Base-by-base conservation (phyloP, 176 grass and related monocot species). In the Musa itinerans region DNA sequence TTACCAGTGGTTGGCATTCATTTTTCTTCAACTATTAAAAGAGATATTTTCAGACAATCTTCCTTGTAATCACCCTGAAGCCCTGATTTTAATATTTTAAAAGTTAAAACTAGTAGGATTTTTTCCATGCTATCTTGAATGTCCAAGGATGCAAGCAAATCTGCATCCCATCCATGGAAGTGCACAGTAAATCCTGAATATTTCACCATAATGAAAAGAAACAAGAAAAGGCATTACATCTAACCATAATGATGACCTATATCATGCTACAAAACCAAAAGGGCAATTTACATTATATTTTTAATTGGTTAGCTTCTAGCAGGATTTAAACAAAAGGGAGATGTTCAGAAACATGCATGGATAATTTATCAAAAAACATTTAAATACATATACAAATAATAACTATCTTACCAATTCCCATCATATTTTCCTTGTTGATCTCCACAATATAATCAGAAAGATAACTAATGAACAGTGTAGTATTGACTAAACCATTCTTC, bases 401-500 rank as follows among this genome's bases (percentile, higher is more conserved):
- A 48, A 70, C 10, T 68, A 65, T 54, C 86, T 83, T 85, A 96
- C 92, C 87, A 68, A 87, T 86, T 55, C 89, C 83, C 68, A 86
- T 54, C 22, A 85, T 83, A 65, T 76, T 92, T 88, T 96, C 87
- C n/a, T 83, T 89, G 50, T 80, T 78, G 64, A 96, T 87, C 78
- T 96, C 89, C 78, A 92, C 85, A 9, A 96, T 89, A 52, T 92
- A 96, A 65, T 96, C 85, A 14, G 92, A 89, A 76, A 89, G 89
- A 77, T 88, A 96, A 75, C 87, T 89, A 64, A 96, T 87, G 80
- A 76, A 89, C 52, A 96, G 72, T n/a, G 92, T 96, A 26, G 89
- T 96, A 63, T 96, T 96, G 82, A 96, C 71, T 53, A 96, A 78
- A 82, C 87, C 92, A 82, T 85, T 85, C 2, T 52, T 84, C 25